phyloP scores from a whole-genome alignment of 805 yeast genomes.

The Yarrowia porcina region DNA sequence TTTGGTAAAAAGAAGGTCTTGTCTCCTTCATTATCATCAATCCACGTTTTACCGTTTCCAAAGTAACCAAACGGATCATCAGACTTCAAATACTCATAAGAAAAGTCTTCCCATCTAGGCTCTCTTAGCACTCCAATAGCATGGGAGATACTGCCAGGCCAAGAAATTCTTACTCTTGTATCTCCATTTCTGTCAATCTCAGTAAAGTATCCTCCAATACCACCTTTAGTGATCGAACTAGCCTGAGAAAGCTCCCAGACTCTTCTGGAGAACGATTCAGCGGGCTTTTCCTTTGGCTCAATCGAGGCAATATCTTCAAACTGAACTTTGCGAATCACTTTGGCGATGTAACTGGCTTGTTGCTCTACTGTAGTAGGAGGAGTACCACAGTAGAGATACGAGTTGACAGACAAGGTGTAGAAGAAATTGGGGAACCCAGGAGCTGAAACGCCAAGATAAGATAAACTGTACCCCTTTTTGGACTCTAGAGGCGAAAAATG shows the following conservation, averaged over 20 bases:
- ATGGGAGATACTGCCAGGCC: constrained; percentile 28
- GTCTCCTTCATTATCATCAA: background rate
- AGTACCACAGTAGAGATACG: constrained; percentile 24
- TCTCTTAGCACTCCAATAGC: background rate
- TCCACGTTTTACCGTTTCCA: constrained; percentile 28
- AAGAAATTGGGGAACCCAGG: constrained; percentile 26
- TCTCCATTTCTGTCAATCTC: constrained; percentile 4
- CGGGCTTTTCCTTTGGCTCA: constrained; percentile 14
- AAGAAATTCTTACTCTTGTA: background rate
- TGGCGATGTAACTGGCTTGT: constrained; percentile 18
- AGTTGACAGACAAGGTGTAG: constrained; percentile 23
- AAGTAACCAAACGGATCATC: constrained; percentile 21
- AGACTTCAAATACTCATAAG: constrained; percentile 24
- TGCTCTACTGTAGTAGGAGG: background rate
- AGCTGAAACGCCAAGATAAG: constrained; percentile 23
- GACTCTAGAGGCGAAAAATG: constrained; percentile 11
- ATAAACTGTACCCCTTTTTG: constrained; percentile 1
- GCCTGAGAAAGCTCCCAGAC: constrained; percentile 19
- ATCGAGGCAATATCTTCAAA: constrained; percentile 20
- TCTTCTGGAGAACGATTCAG: background rate
- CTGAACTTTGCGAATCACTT: constrained; percentile 12
- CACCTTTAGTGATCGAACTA: background rate
- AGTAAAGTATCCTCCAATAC: constrained; percentile 1
- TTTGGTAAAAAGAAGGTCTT: background rate
- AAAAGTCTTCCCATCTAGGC: constrained; percentile 28